Base-by-base conservation (phyloP, 164 flowering plant genomes). In the Cinnamomum micranthum region DNA sequence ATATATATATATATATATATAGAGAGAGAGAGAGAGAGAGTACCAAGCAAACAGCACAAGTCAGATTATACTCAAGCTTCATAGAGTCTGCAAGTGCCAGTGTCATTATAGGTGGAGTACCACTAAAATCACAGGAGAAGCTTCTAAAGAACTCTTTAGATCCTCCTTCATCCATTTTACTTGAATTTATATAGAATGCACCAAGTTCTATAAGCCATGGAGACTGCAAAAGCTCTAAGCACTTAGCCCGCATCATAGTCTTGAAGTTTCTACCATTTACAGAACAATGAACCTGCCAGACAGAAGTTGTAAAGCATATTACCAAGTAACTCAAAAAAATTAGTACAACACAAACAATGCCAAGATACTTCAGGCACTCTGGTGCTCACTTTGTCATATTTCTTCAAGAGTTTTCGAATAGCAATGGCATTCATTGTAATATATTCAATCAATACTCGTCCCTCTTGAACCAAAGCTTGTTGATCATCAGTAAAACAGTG, bases 191-290 rank as follows among this genome's bases (percentile, higher is more conserved):
- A 76, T 79, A 88, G 70, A 92, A 90, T 71, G 97, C 95, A 67
- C 94, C 95, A 68, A 94, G 77, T 79, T 94, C 98, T 63, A 91
- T 87, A 0, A 94, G 85, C 98, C 98, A 94, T 41, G 98, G 97
- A 63, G 94, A 91, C 69, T 92, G 96, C 79, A 94, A 82, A 74
- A 89, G 89, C 80, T 94, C 97, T 31, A 90, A 83, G 75, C 83
- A 97, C 74, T 89, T 85, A n/a, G 92, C 84, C 63, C 76, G 83
- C 88, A 92, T 69, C 78, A 81, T 90, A 6, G 86, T 84, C 78
- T 82, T 90, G 73, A 94, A 94, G 28, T 86, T 85, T 80, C 81
- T 84, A 52, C 98, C 98, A 81, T 85, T 89, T 19, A 67, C 85
- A 79, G 97, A 94, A 79, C 91, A 23, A 75, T 94, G 98, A 6